These are phyloP conservation scores for Herpomyces periplanetae DNA, from an alignment of 2,329 filamentous ascomycete species.

Conservation along the genomic window DNA sequence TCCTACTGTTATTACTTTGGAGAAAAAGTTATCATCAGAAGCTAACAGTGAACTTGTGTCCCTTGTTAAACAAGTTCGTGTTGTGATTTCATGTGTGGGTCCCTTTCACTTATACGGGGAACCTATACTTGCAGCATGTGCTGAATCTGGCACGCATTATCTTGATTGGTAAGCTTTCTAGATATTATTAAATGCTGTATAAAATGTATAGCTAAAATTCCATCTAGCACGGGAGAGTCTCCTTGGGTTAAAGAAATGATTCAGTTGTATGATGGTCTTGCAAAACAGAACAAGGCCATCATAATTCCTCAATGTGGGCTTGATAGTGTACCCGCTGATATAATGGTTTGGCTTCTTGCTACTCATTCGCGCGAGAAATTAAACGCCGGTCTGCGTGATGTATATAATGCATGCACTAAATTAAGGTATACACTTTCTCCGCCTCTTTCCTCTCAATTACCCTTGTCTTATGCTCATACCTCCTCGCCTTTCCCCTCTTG, in stretches of 20 bases:
- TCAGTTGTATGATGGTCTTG: constrained; percentile 14
- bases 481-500: no score
- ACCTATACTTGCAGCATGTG: constrained; percentile 21
- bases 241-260: constrained; percentile 19
- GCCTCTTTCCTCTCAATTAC: no score
- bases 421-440: constrained; percentile 14
- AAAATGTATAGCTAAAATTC: constrained; percentile 20
- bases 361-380: constrained; percentile 13
- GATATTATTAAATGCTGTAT: constrained; percentile 16
- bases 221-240: constrained; percentile 20
- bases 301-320: constrained; percentile 20
- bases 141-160: constrained; percentile 22
- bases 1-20: no score
- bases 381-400: constrained; percentile 13
- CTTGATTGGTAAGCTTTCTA: constrained; percentile 13
- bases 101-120: constrained; percentile 23
- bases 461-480: no score
- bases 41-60: constrained; percentile 12
- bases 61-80: constrained; percentile 14
- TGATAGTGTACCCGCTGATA: constrained; percentile 20
- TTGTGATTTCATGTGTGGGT: constrained; percentile 20
- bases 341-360: constrained; percentile 15
- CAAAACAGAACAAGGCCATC: constrained; percentile 15
- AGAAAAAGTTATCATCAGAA: no score
- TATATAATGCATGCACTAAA: constrained; percentile 15